Evolutionary conservation across 164 flowering plant genomes (phyloP).

Genomic region (Taxillus chinensis): DNA sequence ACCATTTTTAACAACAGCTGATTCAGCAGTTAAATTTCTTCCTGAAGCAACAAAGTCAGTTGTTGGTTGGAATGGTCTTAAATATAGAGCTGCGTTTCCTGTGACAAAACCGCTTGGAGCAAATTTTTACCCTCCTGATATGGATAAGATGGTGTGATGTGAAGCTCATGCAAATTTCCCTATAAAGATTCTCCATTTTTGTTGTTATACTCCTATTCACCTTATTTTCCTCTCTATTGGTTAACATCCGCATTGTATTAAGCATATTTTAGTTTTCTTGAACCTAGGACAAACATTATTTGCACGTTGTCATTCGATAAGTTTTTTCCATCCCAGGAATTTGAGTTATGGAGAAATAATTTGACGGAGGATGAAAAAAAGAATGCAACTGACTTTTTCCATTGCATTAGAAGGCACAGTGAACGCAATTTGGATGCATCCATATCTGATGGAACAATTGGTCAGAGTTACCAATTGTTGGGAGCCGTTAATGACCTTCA

Average conservation of each 20-base stretch:
- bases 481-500: constrained; percentile 37
- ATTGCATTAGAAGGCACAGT: constrained; percentile 61
- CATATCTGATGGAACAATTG: constrained; percentile 4
- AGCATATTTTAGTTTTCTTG: no score
- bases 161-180: not conserved
- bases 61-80: constrained; percentile 85
- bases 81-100: constrained; percentile 84
- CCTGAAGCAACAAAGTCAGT: constrained; percentile 50
- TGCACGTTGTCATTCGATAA: no score
- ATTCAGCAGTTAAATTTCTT: constrained; percentile 71
- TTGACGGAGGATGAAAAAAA: constrained; percentile 40
- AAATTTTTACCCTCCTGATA: constrained; percentile 89
- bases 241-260: no score
- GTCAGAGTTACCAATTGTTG: constrained; percentile 9
- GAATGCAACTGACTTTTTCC: constrained; percentile 69
- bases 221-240: no score
- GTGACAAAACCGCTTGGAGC: constrained; percentile 74
- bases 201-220: no score
- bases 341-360: constrained; percentile 65
- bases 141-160: constrained; percentile 74
- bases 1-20: constrained; percentile 89
- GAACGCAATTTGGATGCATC: constrained; percentile 35
- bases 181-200: no score
- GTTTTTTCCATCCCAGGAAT: constrained; percentile 41
- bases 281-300: no score